These are phyloP conservation scores for Chlorella sp. DNA, from an alignment of 139 green algal genomes.

Conservation along the genomic window DNA sequence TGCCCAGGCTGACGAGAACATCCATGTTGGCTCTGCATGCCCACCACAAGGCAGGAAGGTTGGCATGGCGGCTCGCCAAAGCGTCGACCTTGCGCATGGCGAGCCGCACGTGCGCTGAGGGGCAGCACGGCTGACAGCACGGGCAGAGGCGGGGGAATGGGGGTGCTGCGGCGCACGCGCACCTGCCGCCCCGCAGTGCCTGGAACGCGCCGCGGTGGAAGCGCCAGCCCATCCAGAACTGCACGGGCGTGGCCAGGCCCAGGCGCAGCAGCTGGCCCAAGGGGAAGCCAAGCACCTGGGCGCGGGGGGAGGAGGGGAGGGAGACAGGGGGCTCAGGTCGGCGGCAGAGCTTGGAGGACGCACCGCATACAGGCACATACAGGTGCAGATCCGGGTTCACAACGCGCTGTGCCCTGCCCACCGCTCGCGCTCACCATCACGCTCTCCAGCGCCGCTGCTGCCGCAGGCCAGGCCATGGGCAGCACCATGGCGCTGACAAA, in stretches of 20 bases:
- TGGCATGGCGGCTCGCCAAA: too few species aligned
- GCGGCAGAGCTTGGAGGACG: neutral
- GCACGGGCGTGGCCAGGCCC: slow-evolving; percentile 84
- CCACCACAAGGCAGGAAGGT: too few species aligned
- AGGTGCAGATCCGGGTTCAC: neutral
- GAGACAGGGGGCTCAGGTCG: neutral
- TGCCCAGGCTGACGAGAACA: slow-evolving; percentile 94
- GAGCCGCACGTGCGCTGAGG: too few species aligned
- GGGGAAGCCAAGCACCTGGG: slow-evolving; percentile 68
- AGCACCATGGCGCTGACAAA: slow-evolving; percentile 91
- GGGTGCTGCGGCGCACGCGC: neutral
- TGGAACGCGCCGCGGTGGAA: slow-evolving; percentile 90
- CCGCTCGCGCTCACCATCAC: neutral
- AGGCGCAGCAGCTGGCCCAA: slow-evolving; percentile 82
- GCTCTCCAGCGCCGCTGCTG: neutral
- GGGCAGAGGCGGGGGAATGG: too few species aligned
- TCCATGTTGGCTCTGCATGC: slow-evolving; percentile 99
- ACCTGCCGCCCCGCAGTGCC: slow-evolving; percentile 55
- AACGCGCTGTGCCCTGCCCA: neutral
- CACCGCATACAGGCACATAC: neutral
- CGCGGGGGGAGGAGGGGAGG: neutral
- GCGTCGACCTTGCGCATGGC: too few species aligned
- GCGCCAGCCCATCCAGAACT: slow-evolving; percentile 86
- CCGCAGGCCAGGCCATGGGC: slow-evolving; percentile 56
- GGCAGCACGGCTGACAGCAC: too few species aligned